Base-by-base conservation (phyloP, 2,329 filamentous ascomycete species). In the Biscogniauxia mediterranea region DNA sequence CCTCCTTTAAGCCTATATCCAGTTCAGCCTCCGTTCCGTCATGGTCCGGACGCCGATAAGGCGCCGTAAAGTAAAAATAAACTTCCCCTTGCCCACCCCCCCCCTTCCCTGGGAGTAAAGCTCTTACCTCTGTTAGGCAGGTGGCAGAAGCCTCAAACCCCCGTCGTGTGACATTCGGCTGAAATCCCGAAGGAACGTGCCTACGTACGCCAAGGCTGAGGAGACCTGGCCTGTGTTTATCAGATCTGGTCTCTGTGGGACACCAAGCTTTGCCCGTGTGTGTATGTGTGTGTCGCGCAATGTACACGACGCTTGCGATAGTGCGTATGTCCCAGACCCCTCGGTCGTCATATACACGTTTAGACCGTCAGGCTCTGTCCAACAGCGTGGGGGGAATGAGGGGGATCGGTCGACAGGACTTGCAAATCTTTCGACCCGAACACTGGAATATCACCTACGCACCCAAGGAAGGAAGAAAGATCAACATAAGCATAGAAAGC, bases 131-230 rank as follows among this genome's bases (percentile, higher is more conserved):
- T 32, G 13, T 28, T 23, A 52, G 23, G 20, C 19, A 52, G 51
- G 51, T 52, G 8, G 20, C 19, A 52, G 50, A 52, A 52, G 23
- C 50, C 50, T 21, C 13, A 15, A 21, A 13, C 23, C 9, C 19
- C 50, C 17, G 52, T 25, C 32, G 54, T 55, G 54, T 21, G 54
- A 55, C 54, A 55, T 55, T 55, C 54, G 54, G 54, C 26, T 55
- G 28, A 26, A 32, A 55, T 55, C 54, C 54, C 54, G 25, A 55
- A 55, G 54, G 54, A 55, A 38, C 26, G 28, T 55, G n/a, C 54
- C 17, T 21, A 55, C 54, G 54, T 55, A 55, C 54, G 54, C 54
- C 54, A 55, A 55, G 54, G 21, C 50, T 25, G 19, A 19, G 20
- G 13, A 52, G 38, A 46, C 38, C 6, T n/a, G 6, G 11, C 13